Evolutionary conservation across 768 basidiomycete species (phyloP).

Genomic region (Collybiopsis confluens): DNA sequence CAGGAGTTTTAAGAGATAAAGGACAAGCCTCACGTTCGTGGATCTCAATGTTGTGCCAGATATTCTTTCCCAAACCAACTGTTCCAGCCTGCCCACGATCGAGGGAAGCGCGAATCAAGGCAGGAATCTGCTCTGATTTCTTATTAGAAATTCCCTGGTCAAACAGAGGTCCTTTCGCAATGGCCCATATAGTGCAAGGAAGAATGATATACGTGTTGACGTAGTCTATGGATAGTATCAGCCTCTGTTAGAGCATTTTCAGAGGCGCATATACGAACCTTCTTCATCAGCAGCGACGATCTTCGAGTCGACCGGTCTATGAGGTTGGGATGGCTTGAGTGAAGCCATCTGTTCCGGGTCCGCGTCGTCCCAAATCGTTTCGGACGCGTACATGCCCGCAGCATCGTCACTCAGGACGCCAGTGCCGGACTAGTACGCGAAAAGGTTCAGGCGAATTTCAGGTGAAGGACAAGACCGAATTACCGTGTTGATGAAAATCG

Average conservation of each 20-base stretch:
- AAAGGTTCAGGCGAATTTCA: too few species aligned
- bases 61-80: conserved; percentile 52
- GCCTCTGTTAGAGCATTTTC: not conserved
- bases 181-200: conserved; percentile 49
- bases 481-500: conserved; percentile 40
- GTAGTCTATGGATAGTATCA: conserved; percentile 2
- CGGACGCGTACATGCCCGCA: conserved; percentile 16
- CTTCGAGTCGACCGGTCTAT: conserved; percentile 26
- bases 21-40: conserved; percentile 37
- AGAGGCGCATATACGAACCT: conserved; percentile 15
- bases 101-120: conserved; percentile 39
- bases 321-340: conserved; percentile 20
- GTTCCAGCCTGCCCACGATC: conserved; percentile 47
- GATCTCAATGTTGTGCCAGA: conserved; percentile 56
- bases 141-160: conserved; percentile 49
- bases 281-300: conserved; percentile 27
- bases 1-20: not conserved
- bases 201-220: conserved; percentile 8
- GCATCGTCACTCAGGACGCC: conserved; percentile 23
- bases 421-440: conserved; percentile 11
- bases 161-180: conserved; percentile 42
- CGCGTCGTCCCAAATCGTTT: conserved; percentile 25
- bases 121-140: conserved; percentile 50
- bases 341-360: conserved; percentile 23
- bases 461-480: conserved; percentile 13